Evolutionary conservation across 2,329 filamentous ascomycete species (phyloP), one percentile per base, ranked within the genome.

Genomic region (Domatiomyces catenatus): DNA sequence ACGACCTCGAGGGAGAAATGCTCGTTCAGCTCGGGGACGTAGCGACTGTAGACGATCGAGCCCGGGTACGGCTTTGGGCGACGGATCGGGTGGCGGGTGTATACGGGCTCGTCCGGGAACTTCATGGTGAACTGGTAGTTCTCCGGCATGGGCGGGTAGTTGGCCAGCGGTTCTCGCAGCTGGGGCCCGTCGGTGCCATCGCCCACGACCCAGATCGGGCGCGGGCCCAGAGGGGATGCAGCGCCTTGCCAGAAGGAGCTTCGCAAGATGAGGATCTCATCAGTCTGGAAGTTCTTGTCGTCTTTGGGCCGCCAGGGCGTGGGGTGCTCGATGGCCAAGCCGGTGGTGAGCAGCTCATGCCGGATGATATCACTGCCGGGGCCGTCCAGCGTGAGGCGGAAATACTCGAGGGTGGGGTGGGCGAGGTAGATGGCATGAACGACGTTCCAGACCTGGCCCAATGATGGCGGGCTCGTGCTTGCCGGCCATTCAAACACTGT

Each of bases 1-100:
- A 90, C 73, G 7, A 78, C 79, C 19, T 84, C 72, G 71, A 89
- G 83, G 52, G 81, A 85, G 64, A 89, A 89, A 56, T 78, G 83
- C 70, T 89, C 81, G 54, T 79, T 71, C 42, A 89, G 71, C 60
- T 88, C 80, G 5, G 84, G 83, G 54, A 89, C 81, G 70, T 82
- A 89, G 50, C 85, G 79, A 62, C 83, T 86, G 70, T 90, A 90
- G 57, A 84, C 74, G 54, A 84, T 74, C 1, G 80, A 76, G 3
- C 84, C 83, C 0, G 83, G 81, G 2, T 71, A 68, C 3, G 85
- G 84, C 69, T 90, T 89, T 26, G 79, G 74, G 1, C 80, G 79
- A 8, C 85, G 80, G 7, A 82, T 72, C 2, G 84, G 84, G 66
- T 89, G 84, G 65, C 77, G 80, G 8, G 77, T 71, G 62, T 83